Percentiles rank a stretch among this genome's conserved stretches.
Evolutionary conservation across 805 yeast genomes (phyloP).

Genomic region (Metschnikowia baotianmanensis): DNA sequence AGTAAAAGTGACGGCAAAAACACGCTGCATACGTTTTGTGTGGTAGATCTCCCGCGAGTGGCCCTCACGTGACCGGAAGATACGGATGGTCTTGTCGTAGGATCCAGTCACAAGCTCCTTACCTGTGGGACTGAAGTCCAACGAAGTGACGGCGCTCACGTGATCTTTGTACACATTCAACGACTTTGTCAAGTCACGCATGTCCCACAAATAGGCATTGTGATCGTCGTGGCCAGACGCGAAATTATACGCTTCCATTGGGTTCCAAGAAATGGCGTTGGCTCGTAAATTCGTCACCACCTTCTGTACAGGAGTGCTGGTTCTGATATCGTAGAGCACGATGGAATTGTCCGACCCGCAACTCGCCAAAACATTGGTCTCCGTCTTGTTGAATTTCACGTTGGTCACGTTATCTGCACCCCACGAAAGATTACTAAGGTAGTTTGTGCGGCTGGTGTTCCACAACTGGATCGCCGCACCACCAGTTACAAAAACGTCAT

Average conservation of each 20-base stretch:
- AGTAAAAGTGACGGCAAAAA: constrained; percentile 77
- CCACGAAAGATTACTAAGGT: constrained; percentile 82
- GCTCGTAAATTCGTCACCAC: constrained; percentile 79
- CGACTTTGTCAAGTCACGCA: constrained; percentile 85
- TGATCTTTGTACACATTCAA: constrained; percentile 90
- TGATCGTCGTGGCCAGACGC: constrained; percentile 94
- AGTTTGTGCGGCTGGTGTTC: constrained; percentile 80
- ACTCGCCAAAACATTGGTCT: constrained; percentile 83
- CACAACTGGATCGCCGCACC: constrained; percentile 90
- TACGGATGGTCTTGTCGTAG: constrained; percentile 88
- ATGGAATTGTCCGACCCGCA: constrained; percentile 84
- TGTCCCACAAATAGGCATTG: constrained; percentile 91
- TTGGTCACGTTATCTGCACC: constrained; percentile 88
- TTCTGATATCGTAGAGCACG: constrained; percentile 85
- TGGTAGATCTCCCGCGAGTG: constrained; percentile 95
- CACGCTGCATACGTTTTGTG: constrained; percentile 96
- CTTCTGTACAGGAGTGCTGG: constrained; percentile 90
- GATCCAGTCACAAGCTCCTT: constrained; percentile 94
- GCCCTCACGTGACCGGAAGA: constrained; percentile 73
- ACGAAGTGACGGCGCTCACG: constrained; percentile 91
- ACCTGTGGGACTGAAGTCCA: constrained; percentile 96
- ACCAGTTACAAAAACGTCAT: constrained; percentile 81
- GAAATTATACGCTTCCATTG: constrained; percentile 94
- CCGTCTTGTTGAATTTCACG: constrained; percentile 86
- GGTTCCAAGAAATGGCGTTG: constrained; percentile 92